phyloP scores from a whole-genome alignment of 768 basidiomycete genomes.

The Lyophyllum semitale region DNA sequence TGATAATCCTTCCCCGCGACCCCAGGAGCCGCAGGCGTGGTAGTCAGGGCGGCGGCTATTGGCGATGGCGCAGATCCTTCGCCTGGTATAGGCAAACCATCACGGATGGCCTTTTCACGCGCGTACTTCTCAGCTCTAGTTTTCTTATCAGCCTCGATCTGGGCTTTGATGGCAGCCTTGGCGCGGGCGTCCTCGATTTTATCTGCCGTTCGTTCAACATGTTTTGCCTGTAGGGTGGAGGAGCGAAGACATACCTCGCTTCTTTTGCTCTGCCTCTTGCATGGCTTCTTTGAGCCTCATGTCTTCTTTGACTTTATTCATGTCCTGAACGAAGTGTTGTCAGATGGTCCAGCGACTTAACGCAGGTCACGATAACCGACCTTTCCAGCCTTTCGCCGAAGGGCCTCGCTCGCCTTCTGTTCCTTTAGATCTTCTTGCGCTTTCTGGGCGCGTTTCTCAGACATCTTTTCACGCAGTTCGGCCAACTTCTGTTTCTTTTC shows the following conservation, averaged over 20 bases:
- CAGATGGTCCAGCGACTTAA: neutral
- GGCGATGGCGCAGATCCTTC: constrained; percentile 32
- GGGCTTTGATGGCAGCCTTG: constrained; percentile 83
- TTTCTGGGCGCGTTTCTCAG: constrained; percentile 75
- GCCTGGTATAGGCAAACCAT: constrained; percentile 54
- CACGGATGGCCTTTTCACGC: constrained; percentile 87
- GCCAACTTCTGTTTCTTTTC: constrained; percentile 82
- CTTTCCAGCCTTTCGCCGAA: constrained; percentile 86
- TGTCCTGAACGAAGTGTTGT: constrained; percentile 50
- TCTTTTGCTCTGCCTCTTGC: constrained; percentile 82
- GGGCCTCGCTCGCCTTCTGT: constrained; percentile 68
- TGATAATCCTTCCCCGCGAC: constrained; percentile 76
- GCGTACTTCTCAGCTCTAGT: constrained; percentile 87
- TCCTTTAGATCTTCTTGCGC: constrained; percentile 75
- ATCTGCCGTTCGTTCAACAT: constrained; percentile 47
- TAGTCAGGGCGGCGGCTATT: constrained; percentile 25
- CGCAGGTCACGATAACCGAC: constrained; percentile 36
- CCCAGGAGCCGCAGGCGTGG: constrained; percentile 37
- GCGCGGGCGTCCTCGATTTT: constrained; percentile 90
- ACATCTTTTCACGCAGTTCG: constrained; percentile 80
- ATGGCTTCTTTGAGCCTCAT: constrained; percentile 75
- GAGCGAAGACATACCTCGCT: constrained; percentile 54
- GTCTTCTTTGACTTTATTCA: constrained; percentile 73
- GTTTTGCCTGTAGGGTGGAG: neutral
- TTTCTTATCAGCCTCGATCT: constrained; percentile 93